Conservation (phyloP, 2,329 filamentous ascomycete genomes). For the Neocucurbitaria cava region DNA sequence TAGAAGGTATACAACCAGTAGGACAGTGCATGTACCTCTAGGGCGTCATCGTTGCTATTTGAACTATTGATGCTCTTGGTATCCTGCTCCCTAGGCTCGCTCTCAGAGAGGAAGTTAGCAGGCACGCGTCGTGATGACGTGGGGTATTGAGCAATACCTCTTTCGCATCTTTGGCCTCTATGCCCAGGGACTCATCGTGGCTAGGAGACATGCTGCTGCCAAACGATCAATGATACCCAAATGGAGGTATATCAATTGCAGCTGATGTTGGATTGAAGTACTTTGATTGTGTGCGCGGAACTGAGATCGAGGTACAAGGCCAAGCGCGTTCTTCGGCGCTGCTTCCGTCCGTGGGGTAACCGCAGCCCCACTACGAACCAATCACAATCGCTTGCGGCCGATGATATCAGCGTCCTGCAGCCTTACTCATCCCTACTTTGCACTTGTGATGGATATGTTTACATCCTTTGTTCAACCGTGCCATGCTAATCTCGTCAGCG, state of each 20-base stretch:
- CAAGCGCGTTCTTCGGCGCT: constrained; percentile 11
- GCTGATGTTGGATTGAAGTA: neutral
- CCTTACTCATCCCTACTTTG: constrained; percentile 36
- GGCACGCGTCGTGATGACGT: constrained; percentile 28
- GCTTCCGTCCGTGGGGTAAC: constrained; percentile 24
- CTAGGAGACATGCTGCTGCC: constrained; percentile 26
- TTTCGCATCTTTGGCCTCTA: constrained; percentile 21
- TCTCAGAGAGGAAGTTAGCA: constrained; percentile 48
- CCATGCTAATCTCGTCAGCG: too few species aligned
- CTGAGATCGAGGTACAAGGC: constrained; percentile 9
- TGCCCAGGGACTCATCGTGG: constrained; percentile 27
- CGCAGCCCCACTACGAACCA: constrained; percentile 29
- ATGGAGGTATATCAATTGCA: neutral
- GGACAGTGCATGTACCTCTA: constrained; percentile 45
- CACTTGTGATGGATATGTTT: neutral
- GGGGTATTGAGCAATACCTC: constrained; percentile 33
- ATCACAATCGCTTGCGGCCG: constrained; percentile 16
- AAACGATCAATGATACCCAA: neutral
- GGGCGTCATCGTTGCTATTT: constrained; percentile 48
- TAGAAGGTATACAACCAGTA: constrained; percentile 2
- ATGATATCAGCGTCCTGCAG: constrained; percentile 36
- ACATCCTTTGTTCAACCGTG: neutral
- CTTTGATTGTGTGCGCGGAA: constrained; percentile 5
- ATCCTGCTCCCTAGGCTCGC: constrained; percentile 35
- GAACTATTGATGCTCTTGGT: constrained; percentile 34